Base-by-base conservation (phyloP, 148 eudicot species). In the Pouteria glomerata region DNA sequence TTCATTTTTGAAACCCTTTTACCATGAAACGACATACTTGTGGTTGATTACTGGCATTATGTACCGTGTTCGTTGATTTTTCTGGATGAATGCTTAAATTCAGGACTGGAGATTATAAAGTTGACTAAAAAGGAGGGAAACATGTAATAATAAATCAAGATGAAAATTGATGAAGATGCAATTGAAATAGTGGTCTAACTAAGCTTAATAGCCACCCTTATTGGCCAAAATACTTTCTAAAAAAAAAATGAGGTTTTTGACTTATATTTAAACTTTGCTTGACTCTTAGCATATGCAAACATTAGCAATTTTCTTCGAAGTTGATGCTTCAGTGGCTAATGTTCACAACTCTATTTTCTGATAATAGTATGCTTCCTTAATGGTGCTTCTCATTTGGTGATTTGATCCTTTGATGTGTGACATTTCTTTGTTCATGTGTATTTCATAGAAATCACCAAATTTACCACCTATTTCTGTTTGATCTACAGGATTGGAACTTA, bases 21-120 rank as follows among this genome's bases (percentile, higher is more conserved):
- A 6, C 21, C 18, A 24, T 30, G 3, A 42, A 27, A 66, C 24
- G 35, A 29, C 14, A 29, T 6, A 30, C 12, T 30, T 47, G 56
- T 39, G 6, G 57, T 30, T 47, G 2, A 42, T 3, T 50, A 10
- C 18, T 18, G 6, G 21, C 4, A 1, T 19, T 66, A 48, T 19
- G 27, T 29, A 12, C 1, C 0, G 35, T 48, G 48, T 31, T 34
- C 26, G 48, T 30, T 48, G 15, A 19, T 30, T 7, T 21, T 48
- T 33, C n/a, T 66, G 19, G 18, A 66, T 48, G 41, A 50, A 66
- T 66, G 57, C 26, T 66, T 3, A n/a, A 48, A 21, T 65, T 44
- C 24, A 16, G 30, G 27, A 66, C 27, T 8, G 30, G 19, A 10
- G 53, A 8, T 66, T 8, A 66, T 33, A 50, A 48, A 48, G 15